These are phyloP conservation scores for Termitomyces sp. DNA, from an alignment of 768 basidiomycete genomes.

Conservation along the genomic window DNA sequence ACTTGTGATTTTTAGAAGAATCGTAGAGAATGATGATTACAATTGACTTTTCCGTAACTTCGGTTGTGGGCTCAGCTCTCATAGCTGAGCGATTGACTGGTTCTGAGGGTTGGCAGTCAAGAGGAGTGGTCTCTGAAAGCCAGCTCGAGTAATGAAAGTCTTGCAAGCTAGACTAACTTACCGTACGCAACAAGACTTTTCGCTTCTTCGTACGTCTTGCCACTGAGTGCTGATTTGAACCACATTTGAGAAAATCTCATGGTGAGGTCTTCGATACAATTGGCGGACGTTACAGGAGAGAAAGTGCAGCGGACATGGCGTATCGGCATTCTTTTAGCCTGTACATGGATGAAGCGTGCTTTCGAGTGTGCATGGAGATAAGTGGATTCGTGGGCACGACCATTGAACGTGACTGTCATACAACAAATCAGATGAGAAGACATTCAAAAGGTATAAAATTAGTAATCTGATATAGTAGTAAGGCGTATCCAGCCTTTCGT, in stretches of 20 bases:
- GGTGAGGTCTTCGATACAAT: neutral
- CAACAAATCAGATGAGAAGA: neutral
- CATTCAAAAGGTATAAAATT: neutral
- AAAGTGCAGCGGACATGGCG: neutral
- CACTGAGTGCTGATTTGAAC: neutral
- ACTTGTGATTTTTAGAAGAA: neutral
- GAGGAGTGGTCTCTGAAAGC: neutral
- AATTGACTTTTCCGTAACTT: neutral
- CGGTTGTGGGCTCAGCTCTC: neutral
- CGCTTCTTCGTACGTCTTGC: neutral
- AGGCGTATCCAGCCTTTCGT: neutral
- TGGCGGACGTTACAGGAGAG: neutral
- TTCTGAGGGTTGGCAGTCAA: neutral
- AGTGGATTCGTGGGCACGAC: neutral
- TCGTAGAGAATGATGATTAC: neutral
- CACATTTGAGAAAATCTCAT: neutral
- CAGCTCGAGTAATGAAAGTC: neutral
- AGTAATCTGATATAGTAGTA: neutral
- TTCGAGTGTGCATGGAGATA: neutral
- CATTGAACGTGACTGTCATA: neutral
- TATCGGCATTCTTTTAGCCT: neutral
- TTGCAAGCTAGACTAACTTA: neutral
- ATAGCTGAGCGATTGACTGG: neutral
- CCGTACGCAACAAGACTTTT: neutral
- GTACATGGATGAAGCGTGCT: neutral